Percentiles rank a stretch among this genome's conserved stretches.
Evolutionary conservation across 2,329 filamentous ascomycete genomes (phyloP).

Genomic region (Colletotrichum coccodes): DNA sequence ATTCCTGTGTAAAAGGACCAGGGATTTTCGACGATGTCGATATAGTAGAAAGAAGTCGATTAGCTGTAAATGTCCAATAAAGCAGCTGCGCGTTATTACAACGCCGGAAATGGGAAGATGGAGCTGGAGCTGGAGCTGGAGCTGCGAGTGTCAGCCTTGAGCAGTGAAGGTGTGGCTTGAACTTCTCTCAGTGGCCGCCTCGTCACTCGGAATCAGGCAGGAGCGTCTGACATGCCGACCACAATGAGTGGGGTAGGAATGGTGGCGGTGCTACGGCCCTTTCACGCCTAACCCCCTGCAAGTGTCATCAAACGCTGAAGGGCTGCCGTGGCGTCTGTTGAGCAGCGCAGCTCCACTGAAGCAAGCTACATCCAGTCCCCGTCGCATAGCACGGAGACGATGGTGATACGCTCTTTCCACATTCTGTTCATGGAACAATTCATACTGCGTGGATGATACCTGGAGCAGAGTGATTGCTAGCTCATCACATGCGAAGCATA

Average conservation of each 20-base stretch:
- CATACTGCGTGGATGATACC: not conserved
- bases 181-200: constrained; percentile 15
- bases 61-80: not conserved
- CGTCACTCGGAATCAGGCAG: not conserved
- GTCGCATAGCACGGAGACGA: constrained; percentile 15
- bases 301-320: not conserved
- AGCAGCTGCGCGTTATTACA: constrained; percentile 3
- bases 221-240: constrained; percentile 1
- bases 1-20: constrained; percentile 28
- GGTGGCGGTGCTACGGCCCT: constrained; percentile 22
- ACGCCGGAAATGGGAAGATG: constrained; percentile 1
- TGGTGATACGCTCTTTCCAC: constrained; percentile 7
- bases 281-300: not conserved
- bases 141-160: constrained; percentile 30
- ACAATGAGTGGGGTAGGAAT: constrained; percentile 21
- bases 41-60: not conserved
- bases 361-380: not conserved
- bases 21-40: constrained; percentile 41
- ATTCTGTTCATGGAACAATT: constrained; percentile 19
- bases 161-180: constrained; percentile 29
- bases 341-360: not conserved
- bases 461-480: not conserved
- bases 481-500: not conserved
- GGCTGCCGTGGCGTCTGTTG: not conserved
- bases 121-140: constrained; percentile 9